A percentile compares a stretch with the other conserved stretches of the same genome.
These are phyloP conservation scores for Termitomyces titanicus DNA, from an alignment of 768 basidiomycete genomes.

Conservation along the genomic window DNA sequence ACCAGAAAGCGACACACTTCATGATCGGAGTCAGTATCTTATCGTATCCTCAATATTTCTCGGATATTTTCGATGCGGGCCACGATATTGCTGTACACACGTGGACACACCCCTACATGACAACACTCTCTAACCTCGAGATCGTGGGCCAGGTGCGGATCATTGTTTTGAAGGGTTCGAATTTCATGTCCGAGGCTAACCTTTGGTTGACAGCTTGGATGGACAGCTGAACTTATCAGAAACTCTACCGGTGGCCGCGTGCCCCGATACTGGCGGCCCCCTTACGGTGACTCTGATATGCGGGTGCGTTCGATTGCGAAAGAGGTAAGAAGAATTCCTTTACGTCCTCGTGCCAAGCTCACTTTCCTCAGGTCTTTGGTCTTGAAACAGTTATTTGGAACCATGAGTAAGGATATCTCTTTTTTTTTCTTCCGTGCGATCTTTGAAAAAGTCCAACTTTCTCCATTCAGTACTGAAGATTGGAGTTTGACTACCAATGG, in stretches of 20 bases:
- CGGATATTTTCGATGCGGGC: conserved; percentile 42
- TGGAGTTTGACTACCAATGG: conserved; percentile 56
- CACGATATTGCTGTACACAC: conserved; percentile 56
- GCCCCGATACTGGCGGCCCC: conserved; percentile 80
- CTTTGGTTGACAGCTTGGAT: conserved; percentile 55
- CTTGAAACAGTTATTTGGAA: conserved; percentile 89
- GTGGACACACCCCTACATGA: conserved; percentile 81
- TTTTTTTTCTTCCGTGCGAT: neutral
- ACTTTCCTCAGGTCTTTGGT: conserved; percentile 53
- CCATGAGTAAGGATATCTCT: conserved; percentile 55
- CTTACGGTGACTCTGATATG: conserved; percentile 81
- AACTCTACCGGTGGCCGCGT: conserved; percentile 76
- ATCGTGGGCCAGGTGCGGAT: conserved; percentile 57
- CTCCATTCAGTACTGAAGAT: conserved; percentile 55
- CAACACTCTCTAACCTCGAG: conserved; percentile 63
- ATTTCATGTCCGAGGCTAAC: neutral
- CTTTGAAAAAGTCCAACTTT: neutral
- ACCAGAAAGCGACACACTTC: conserved; percentile 79
- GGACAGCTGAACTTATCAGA: conserved; percentile 75
- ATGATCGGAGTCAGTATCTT: conserved; percentile 84
- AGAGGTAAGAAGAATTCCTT: conserved; percentile 41
- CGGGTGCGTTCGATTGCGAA: conserved; percentile 83
- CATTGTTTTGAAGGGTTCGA: neutral
- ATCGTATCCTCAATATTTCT: conserved; percentile 50
- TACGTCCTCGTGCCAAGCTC: neutral